Evolutionary conservation across 2,329 filamentous ascomycete species (phyloP).

Genomic region (Drechslerella dactyloides): DNA sequence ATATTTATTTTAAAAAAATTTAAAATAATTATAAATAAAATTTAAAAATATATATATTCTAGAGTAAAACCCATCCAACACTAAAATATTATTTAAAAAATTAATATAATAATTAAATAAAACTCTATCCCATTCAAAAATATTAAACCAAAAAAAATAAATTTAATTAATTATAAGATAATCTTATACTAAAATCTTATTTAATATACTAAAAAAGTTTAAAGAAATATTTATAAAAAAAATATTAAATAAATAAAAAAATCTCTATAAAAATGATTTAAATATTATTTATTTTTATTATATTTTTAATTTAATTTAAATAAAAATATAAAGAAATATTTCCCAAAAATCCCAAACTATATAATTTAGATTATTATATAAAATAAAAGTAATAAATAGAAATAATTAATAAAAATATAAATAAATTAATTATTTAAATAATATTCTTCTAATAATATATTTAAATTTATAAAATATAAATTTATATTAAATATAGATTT

Average conservation of each 20-base stretch:
- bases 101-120: background rate
- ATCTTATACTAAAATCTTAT: background rate
- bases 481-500: background rate
- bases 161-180: too few relatives aligned
- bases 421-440: background rate
- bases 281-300: too few relatives aligned
- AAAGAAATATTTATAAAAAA: background rate
- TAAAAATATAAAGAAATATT: background rate
- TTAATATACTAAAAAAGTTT: too few relatives aligned
- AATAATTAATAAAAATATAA: background rate
- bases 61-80: too few relatives aligned
- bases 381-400: background rate
- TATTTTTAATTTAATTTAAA: too few relatives aligned
- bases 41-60: too few relatives aligned
- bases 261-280: too few relatives aligned
- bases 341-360: background rate
- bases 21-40: too few relatives aligned
- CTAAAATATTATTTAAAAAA: too few relatives aligned
- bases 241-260: too few relatives aligned
- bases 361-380: background rate
- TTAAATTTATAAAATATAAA: background rate
- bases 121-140: background rate
- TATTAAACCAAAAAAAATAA: too few relatives aligned
- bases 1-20: too few relatives aligned
- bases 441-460: background rate